These are phyloP conservation scores for Aspergillus carbonarius DNA, from an alignment of 2,329 filamentous ascomycete species.

Conservation along the genomic window DNA sequence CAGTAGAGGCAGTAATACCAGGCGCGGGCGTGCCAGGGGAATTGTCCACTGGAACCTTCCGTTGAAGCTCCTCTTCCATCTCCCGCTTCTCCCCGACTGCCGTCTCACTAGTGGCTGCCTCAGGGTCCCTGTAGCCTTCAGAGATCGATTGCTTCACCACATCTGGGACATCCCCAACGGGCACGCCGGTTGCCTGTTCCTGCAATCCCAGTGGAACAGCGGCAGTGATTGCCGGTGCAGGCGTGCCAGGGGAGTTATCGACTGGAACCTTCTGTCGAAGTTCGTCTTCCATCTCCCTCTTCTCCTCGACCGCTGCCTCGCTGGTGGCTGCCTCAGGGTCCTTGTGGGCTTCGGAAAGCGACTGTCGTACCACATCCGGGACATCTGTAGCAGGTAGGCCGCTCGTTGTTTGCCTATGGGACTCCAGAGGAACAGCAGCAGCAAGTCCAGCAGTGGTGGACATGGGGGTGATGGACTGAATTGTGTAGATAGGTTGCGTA, in stretches of 20 bases:
- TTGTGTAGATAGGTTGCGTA: conserved; percentile 55
- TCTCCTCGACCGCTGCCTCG: conserved; percentile 68
- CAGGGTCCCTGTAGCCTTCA: conserved; percentile 60
- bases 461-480: conserved; percentile 51
- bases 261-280: conserved; percentile 55
- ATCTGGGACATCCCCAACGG: conserved; percentile 40
- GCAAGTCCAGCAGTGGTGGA: conserved; percentile 49
- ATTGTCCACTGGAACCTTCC: conserved; percentile 41
- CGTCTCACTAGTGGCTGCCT: conserved; percentile 67
- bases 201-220: conserved; percentile 44
- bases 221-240: conserved; percentile 31
- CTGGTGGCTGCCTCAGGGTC: conserved; percentile 71
- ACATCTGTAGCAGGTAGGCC: conserved; percentile 32
- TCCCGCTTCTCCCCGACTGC: conserved; percentile 73
- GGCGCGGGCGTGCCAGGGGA: conserved; percentile 39
- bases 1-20: conserved; percentile 28
- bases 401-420: conserved; percentile 24
- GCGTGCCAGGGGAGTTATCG: conserved; percentile 38
- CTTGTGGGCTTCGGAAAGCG: conserved; percentile 52
- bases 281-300: conserved; percentile 72
- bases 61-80: conserved; percentile 71
- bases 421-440: conserved; percentile 45
- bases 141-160: conserved; percentile 48
- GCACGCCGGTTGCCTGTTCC: conserved; percentile 20
- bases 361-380: conserved; percentile 47